These are phyloP conservation scores for Suillus sp. DNA, from an alignment of 768 basidiomycete genomes.

Conservation along the genomic window DNA sequence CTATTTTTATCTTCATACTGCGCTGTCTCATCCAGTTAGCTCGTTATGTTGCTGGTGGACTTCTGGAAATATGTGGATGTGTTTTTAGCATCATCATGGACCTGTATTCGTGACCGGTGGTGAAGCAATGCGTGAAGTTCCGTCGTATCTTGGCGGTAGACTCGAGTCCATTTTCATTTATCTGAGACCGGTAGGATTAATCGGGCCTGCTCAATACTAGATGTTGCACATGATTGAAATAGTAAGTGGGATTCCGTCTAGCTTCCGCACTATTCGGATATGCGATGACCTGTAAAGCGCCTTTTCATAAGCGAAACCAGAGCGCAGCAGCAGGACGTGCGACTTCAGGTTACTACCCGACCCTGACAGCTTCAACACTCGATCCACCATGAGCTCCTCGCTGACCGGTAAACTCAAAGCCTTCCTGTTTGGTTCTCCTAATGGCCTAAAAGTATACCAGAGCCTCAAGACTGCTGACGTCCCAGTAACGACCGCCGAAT, in stretches of 20 bases:
- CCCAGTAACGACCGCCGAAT: constrained; percentile 68
- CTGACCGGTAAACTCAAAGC: constrained; percentile 27
- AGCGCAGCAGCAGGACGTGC: background rate
- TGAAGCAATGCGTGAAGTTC: background rate
- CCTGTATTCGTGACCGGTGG: background rate
- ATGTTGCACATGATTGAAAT: background rate
- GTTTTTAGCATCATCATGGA: background rate
- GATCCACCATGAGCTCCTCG: constrained; percentile 24
- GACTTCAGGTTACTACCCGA: constrained; percentile 8
- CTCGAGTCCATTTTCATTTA: background rate
- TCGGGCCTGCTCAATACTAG: background rate
- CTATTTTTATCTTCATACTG: background rate
- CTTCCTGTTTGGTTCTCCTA: constrained; percentile 24
- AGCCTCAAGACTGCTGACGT: constrained; percentile 59
- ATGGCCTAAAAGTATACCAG: constrained; percentile 43
- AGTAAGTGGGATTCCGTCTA: background rate
- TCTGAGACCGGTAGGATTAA: background rate
- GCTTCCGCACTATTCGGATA: background rate
- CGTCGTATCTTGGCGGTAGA: background rate
- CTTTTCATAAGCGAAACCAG: background rate
- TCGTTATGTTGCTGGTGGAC: background rate
- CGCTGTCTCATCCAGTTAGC: background rate
- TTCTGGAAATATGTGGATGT: background rate
- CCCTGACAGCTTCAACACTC: background rate
- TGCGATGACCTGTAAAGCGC: too few relatives aligned